These are phyloP conservation scores for Mycena venus DNA, from an alignment of 768 basidiomycete species.

Conservation along the genomic window DNA sequence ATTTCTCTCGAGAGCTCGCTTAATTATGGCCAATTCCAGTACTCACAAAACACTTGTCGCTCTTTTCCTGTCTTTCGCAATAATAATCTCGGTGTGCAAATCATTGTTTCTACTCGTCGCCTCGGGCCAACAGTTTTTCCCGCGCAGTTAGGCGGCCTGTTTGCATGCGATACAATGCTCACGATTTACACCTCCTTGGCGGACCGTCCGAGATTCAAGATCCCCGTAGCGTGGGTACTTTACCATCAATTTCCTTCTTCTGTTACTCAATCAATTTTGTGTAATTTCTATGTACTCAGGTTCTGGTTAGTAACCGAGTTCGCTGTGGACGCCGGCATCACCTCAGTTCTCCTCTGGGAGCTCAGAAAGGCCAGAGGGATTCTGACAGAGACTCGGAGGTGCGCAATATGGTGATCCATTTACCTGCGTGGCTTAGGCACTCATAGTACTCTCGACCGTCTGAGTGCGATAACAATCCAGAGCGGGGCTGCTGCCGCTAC, in stretches of 20 bases:
- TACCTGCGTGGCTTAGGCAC: background rate
- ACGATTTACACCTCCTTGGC: too few relatives aligned
- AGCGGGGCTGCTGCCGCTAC: background rate
- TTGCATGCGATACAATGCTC: too few relatives aligned
- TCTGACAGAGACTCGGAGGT: too few relatives aligned
- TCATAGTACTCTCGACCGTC: background rate
- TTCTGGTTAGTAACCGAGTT: constrained; percentile 1
- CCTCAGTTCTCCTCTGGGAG: too few relatives aligned
- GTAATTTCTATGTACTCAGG: background rate
- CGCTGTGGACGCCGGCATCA: too few relatives aligned
- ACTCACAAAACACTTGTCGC: background rate
- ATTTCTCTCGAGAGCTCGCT: background rate
- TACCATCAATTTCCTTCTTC: background rate
- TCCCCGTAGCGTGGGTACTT: too few relatives aligned
- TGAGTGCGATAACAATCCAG: background rate
- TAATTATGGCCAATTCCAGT: background rate
- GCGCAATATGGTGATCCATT: too few relatives aligned
- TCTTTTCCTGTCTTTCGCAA: background rate
- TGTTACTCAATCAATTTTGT: background rate
- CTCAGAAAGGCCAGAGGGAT: too few relatives aligned
- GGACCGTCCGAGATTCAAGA: too few relatives aligned
- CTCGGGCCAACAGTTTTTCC: background rate
- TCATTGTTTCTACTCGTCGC: background rate
- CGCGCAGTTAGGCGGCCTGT: background rate
- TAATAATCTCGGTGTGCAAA: too few relatives aligned